phyloP scores from a whole-genome alignment of 1,284 basidiomycete genomes.

The Cryptococcus floricola region DNA sequence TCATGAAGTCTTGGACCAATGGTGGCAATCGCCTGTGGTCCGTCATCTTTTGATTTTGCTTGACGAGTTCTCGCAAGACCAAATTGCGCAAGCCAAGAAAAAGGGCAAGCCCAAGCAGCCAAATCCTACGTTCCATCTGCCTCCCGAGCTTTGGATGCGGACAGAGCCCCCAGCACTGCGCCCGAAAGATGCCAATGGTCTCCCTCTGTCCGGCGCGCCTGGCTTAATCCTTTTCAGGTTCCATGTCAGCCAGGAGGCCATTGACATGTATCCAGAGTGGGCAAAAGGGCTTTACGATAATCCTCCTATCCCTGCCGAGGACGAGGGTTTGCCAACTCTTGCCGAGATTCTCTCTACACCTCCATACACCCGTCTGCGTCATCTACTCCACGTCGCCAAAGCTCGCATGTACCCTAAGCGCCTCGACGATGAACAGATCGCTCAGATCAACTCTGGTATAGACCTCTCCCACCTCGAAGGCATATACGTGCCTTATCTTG shows the following conservation, averaged over 20 bases:
- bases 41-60: slow-evolving; percentile 34
- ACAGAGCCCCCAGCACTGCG: slow-evolving; percentile 30
- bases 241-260: slow-evolving; percentile 42
- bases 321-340: slow-evolving; percentile 26
- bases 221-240: slow-evolving; percentile 45
- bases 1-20: slow-evolving; percentile 44
- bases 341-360: slow-evolving; percentile 31
- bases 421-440: slow-evolving; percentile 25
- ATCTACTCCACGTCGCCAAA: slow-evolving; percentile 19
- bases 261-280: slow-evolving; percentile 40
- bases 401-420: slow-evolving; percentile 13
- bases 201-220: slow-evolving; percentile 28
- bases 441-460: slow-evolving; percentile 19
- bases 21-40: slow-evolving; percentile 36
- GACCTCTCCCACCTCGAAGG: slow-evolving; percentile 4
- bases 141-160: slow-evolving; percentile 37
- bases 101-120: slow-evolving; percentile 46
- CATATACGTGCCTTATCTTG: background rate
- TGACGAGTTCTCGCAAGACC: slow-evolving; percentile 36
- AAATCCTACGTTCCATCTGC: slow-evolving; percentile 44
- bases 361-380: slow-evolving; percentile 26
- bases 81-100: slow-evolving; percentile 22
- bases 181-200: slow-evolving; percentile 34
- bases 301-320: slow-evolving; percentile 40
- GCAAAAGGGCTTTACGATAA: slow-evolving; percentile 42